Evolutionary conservation across 495 filamentous ascomycete genomes (phyloP).

Genomic region (Talaromyces borbonicus): DNA sequence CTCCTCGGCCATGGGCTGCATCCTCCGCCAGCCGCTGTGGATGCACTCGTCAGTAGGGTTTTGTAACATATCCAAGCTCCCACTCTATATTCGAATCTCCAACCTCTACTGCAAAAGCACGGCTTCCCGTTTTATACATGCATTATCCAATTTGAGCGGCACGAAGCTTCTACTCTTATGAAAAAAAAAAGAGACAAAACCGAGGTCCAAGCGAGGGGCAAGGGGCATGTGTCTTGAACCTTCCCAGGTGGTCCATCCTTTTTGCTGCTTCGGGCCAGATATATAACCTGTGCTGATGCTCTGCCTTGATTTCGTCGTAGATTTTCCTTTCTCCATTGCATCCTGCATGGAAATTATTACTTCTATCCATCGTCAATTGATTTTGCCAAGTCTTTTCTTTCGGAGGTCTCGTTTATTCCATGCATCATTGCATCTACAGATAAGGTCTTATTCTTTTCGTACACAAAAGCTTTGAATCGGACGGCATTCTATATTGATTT

Average conservation of each 20-base stretch:
- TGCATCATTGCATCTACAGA: constrained; percentile 5
- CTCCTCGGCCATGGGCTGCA: not conserved
- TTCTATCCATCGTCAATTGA: not conserved
- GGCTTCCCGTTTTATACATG: not conserved
- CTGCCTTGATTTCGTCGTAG: not conserved
- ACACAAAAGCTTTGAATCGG: not conserved
- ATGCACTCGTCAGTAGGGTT: not conserved
- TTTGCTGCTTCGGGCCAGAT: not conserved
- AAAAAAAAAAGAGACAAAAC: too few species aligned
- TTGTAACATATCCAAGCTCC: constrained; percentile 1
- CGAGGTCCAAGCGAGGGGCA: constrained; percentile 9
- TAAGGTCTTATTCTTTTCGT: not conserved
- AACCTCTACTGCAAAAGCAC: too few species aligned
- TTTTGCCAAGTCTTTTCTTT: too few species aligned
- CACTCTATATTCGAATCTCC: too few species aligned
- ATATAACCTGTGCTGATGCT: constrained; percentile 7
- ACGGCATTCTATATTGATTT: constrained; percentile 1
- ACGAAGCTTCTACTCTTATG: constrained; percentile 6
- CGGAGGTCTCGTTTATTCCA: not conserved
- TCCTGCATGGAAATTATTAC: constrained; percentile 4
- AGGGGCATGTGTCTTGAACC: constrained; percentile 1
- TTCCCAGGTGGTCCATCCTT: not conserved
- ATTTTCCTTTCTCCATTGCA: not conserved
- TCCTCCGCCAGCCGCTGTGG: not conserved
- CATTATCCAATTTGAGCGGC: constrained; percentile 4